A percentile compares a stretch with the other conserved stretches of the same genome.
Conservation (phyloP, 139 green algal species). For the Chara braunii region DNA sequence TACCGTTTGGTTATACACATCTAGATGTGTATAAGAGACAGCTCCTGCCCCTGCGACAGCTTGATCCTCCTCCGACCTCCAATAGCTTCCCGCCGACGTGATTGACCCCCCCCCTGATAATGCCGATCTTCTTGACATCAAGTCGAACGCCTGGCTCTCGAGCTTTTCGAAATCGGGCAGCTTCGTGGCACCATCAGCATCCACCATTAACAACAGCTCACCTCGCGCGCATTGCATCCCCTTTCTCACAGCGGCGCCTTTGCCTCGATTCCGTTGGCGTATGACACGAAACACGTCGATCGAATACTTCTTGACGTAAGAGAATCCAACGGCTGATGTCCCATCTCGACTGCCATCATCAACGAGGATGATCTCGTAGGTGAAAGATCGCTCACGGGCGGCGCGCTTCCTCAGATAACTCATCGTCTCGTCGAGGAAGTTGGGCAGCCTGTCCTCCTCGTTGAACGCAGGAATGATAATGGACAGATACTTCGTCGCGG, state of each 20-base stretch:
- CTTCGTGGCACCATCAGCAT: constrained; percentile 79
- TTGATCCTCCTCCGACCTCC: too few species aligned
- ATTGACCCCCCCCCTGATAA: too few species aligned
- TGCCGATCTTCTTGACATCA: neutral
- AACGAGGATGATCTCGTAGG: constrained; percentile 81
- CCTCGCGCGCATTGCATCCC: constrained; percentile 66
- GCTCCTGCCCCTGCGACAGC: too few species aligned
- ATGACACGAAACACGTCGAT: constrained; percentile 72
- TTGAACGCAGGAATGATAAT: constrained; percentile 82
- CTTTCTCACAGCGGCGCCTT: constrained; percentile 47
- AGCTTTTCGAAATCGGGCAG: constrained; percentile 77
- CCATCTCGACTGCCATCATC: constrained; percentile 86
- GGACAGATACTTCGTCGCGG: constrained; percentile 33
- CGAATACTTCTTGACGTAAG: constrained; percentile 54
- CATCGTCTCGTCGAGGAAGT: constrained; percentile 71
- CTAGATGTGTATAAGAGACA: too few species aligned
- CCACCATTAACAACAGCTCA: constrained; percentile 74
- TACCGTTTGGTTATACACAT: too few species aligned
- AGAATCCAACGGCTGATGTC: constrained; percentile 54
- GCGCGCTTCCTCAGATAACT: too few species aligned
- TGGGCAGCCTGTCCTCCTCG: constrained; percentile 72
- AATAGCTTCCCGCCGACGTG: too few species aligned
- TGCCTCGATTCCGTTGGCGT: constrained; percentile 73
- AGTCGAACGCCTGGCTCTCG: constrained; percentile 49
- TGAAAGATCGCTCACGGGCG: too few species aligned